Evolutionary conservation across 2,329 filamentous ascomycete genomes (phyloP).

Genomic region (Alternaria gaisen): DNA sequence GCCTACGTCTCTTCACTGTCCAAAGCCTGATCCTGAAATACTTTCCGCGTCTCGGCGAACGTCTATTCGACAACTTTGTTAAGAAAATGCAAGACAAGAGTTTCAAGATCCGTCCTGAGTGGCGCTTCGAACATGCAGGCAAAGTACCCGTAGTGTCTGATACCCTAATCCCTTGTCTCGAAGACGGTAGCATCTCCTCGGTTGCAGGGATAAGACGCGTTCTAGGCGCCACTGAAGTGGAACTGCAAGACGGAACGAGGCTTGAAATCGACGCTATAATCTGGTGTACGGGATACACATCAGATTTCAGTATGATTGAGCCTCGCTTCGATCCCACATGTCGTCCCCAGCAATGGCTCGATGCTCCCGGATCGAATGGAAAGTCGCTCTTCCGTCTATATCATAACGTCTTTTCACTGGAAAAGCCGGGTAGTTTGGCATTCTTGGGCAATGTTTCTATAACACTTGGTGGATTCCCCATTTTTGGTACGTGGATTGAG

Average conservation of each 20-base stretch:
- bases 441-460: conserved; percentile 52
- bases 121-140: conserved; percentile 32
- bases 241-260: conserved; percentile 41
- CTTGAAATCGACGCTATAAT: conserved; percentile 49
- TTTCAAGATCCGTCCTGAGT: conserved; percentile 34
- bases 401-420: conserved; percentile 57
- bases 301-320: conserved; percentile 39
- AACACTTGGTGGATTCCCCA: conserved; percentile 43
- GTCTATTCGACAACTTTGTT: conserved; percentile 28
- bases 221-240: conserved; percentile 23
- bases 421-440: conserved; percentile 56
- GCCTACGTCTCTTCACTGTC: conserved; percentile 22
- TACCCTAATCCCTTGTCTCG: conserved; percentile 23
- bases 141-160: conserved; percentile 33
- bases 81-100: conserved; percentile 30
- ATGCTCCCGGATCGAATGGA: conserved; percentile 34
- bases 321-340: conserved; percentile 30
- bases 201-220: conserved; percentile 27
- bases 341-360: conserved; percentile 24
- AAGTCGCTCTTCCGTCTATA: conserved; percentile 52
- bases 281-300: conserved; percentile 49
- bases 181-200: conserved; percentile 27
- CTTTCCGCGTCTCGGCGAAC: conserved; percentile 27
- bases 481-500: conserved; percentile 12
- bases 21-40: conserved; percentile 20